Evolutionary conservation across 305 asterid species (phyloP), one percentile per base, ranked within the genome.

Genomic region (Nicotiana rustica): DNA sequence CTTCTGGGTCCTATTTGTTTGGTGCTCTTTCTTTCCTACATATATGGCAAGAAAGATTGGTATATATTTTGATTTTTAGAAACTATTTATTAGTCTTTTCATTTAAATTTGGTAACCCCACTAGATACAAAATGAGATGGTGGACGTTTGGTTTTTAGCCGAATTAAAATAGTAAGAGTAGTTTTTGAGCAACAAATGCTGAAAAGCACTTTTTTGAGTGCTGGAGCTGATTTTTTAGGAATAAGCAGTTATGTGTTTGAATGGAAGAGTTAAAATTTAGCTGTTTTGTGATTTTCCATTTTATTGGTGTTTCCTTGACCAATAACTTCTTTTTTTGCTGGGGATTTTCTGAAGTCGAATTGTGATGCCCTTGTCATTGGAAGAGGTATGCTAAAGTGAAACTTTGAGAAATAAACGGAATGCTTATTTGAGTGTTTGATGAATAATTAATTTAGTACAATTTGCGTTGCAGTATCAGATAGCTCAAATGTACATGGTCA

Each of bases 401-500:
- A 61, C 59, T 44, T n/a, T 78, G 25, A 49, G 57, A 13, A 41
- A 18, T 21, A 78, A 61, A 44, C 60, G 56, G 19, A 44, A 15
- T 9, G 4, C 4, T 62, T 9, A 25, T 67, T 65, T 71, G 15
- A 4, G 38, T 78, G 31, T 57, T n/a, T 77, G 8, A 13, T 57
- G 81, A 2, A 59, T 59, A 38, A 77, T 70, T 80, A 38, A 66
- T 67, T 61, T 82, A 47, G 68, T 14, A 12, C n/a, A 29, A 29
- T 18, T 78, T 29, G 41, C 33, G 35, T 71, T 87, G 93, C 94
- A 92, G 98, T 93, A 90, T 89, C 98, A 94, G 90, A 83, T 91
- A 86, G 99, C 97, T 25, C 99, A 92, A 83, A 94, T 92, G 97
- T 92, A 92, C 82, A 90, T 89, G 92, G 91, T 92, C 41, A 92